phyloP scores from a whole-genome alignment of 345 rosid species.

The Eucalyptus victrix region DNA sequence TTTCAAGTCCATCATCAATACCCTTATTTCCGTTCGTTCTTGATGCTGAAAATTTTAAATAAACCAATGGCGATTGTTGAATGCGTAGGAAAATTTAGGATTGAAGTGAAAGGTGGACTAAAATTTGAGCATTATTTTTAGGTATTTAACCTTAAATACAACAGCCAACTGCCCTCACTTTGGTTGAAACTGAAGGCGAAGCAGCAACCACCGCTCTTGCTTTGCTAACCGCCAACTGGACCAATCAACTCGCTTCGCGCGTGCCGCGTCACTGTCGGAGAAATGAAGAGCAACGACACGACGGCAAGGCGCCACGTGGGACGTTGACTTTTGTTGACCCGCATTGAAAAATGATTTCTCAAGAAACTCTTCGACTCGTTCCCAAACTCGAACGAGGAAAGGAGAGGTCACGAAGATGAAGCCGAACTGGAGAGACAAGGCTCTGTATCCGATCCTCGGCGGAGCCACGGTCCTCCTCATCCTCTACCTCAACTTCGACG shows the following conservation, averaged over 20 bases:
- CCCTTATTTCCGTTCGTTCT: too few species aligned
- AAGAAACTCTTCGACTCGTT: not conserved
- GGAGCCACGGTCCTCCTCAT: slow-evolving; percentile 1
- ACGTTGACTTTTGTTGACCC: not conserved
- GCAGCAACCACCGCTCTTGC: not conserved
- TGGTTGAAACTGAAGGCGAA: not conserved
- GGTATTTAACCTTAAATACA: too few species aligned
- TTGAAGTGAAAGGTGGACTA: not conserved
- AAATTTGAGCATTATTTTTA: too few species aligned
- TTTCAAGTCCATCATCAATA: too few species aligned
- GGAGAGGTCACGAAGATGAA: not conserved
- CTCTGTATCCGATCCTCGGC: slow-evolving; percentile 13
- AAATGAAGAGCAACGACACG: not conserved
- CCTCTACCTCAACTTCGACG: slow-evolving; percentile 12
- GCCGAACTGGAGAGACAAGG: slow-evolving; percentile 10
- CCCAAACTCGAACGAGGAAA: not conserved
- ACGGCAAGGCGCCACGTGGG: not conserved
- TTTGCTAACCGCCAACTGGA: not conserved
- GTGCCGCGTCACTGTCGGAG: not conserved
- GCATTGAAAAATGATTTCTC: not conserved
- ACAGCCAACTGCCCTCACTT: not conserved
- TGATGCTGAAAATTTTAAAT: too few species aligned
- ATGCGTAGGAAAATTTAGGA: accelerated
- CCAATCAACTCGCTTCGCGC: not conserved
- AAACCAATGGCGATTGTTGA: not conserved